Evolutionary conservation across 345 rosid genomes (phyloP).

Genomic region (Eucalyptus curtisii): DNA sequence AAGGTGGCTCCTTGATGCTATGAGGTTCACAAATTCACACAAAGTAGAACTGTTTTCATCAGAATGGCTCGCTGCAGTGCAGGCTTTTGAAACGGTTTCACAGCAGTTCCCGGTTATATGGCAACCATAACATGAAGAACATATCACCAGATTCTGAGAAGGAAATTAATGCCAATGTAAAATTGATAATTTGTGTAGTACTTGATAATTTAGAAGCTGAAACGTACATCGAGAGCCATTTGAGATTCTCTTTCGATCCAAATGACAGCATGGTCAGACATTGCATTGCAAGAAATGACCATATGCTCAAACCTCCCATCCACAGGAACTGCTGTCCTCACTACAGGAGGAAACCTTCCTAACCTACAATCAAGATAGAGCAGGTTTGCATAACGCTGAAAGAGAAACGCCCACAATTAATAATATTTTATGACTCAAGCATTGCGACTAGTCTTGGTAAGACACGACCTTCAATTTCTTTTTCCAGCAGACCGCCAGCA

Average conservation of each 20-base stretch:
- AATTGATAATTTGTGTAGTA: neutral
- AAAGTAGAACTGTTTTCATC: neutral
- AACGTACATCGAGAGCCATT: conserved; percentile 71
- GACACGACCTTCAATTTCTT: neutral
- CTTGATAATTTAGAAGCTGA: neutral
- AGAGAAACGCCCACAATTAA: neutral
- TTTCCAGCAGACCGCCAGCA: neutral
- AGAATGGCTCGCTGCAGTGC: neutral
- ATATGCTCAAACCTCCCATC: conserved; percentile 93
- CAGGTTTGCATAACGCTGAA: neutral
- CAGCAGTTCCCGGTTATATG: neutral
- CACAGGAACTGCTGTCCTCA: conserved; percentile 95
- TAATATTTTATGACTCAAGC: neutral
- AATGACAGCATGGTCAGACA: conserved; percentile 75
- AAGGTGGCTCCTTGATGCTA: neutral
- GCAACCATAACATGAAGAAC: neutral
- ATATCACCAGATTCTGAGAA: neutral
- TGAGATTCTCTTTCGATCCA: conserved; percentile 89
- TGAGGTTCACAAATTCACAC: neutral
- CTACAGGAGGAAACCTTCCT: conserved; percentile 87
- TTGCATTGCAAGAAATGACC: conserved; percentile 84
- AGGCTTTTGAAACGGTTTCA: neutral
- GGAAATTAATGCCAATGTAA: neutral
- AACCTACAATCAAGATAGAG: conserved; percentile 30
- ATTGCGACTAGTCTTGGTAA: neutral